Percentiles rank a stretch among this genome's conserved stretches.
Conservation (phyloP, 2,329 filamentous ascomycete genomes). For the Xylariales sp. region DNA sequence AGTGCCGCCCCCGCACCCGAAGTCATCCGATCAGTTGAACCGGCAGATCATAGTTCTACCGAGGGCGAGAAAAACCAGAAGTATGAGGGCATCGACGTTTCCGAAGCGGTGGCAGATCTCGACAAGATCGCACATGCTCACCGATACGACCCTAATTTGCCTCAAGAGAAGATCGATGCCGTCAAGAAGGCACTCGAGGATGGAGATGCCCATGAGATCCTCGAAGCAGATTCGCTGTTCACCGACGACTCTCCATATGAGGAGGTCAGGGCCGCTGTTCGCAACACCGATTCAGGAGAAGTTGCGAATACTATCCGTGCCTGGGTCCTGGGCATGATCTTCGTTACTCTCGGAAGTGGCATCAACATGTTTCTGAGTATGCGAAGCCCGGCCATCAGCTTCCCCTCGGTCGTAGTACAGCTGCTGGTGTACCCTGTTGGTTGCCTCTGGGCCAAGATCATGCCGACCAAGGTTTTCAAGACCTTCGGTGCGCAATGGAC, state of each 20-base stretch:
- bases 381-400: slow-evolving; percentile 30
- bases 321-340: slow-evolving; percentile 40
- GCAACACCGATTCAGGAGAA: slow-evolving; percentile 38
- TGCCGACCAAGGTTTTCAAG: slow-evolving; percentile 36
- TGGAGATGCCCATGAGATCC: slow-evolving; percentile 26
- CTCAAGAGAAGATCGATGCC: slow-evolving; percentile 27
- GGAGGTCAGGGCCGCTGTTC: slow-evolving; percentile 38
- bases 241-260: slow-evolving; percentile 34
- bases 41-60: no score
- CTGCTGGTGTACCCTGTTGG: slow-evolving; percentile 40
- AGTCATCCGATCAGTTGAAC: no score
- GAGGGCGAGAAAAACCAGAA: no score
- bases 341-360: slow-evolving; percentile 36
- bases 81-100: slow-evolving; percentile 14
- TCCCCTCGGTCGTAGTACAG: slow-evolving; percentile 34
- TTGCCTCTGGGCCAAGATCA: slow-evolving; percentile 35
- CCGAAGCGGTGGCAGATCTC: slow-evolving; percentile 21
- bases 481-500: slow-evolving; percentile 38
- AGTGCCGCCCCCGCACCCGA: no score
- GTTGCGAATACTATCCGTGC: slow-evolving; percentile 38
- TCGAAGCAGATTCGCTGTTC: slow-evolving; percentile 27
- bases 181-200: slow-evolving; percentile 25
- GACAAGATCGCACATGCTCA: slow-evolving; percentile 27
- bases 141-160: slow-evolving; percentile 30
- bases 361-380: slow-evolving; percentile 33